A percentile compares a stretch with the other conserved stretches of the same genome.
Conservation (phyloP, 306 rosid species). For the Coriaria nepalensis region DNA sequence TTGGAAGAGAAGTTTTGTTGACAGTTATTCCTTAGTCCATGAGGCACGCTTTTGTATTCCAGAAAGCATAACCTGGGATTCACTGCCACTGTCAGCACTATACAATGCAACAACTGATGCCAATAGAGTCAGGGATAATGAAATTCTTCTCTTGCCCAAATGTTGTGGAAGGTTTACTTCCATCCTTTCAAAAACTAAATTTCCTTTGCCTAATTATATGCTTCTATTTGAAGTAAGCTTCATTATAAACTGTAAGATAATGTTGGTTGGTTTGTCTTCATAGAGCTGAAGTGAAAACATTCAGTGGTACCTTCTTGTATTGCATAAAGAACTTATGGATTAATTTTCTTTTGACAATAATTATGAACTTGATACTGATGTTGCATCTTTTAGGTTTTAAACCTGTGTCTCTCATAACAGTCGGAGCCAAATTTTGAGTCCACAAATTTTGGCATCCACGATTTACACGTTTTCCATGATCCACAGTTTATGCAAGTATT, state of each 20-base stretch:
- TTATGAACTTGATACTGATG: too few species aligned
- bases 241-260: neutral
- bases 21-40: slow-evolving; percentile 27
- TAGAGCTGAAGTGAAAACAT: neutral
- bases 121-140: slow-evolving; percentile 25
- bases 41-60: slow-evolving; percentile 53
- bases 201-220: slow-evolving; percentile 9
- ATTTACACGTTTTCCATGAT: slow-evolving; percentile 6
- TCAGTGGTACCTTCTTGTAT: slow-evolving; percentile 1
- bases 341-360: neutral
- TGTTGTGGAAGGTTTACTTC: slow-evolving; percentile 76
- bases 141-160: slow-evolving; percentile 43
- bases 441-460: neutral
- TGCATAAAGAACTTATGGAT: neutral
- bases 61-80: slow-evolving; percentile 76
- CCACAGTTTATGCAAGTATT: slow-evolving; percentile 46
- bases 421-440: too few species aligned
- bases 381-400: too few species aligned
- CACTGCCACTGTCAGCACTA: slow-evolving; percentile 46
- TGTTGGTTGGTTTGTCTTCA: neutral
- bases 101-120: slow-evolving; percentile 34
- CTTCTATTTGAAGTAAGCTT: slow-evolving; percentile 4
- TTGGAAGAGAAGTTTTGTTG: slow-evolving; percentile 69
- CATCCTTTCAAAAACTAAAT: neutral
- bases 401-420: too few species aligned